A percentile compares a stretch with the other conserved stretches of the same genome.
These are phyloP conservation scores for Adiantum capillusveneris DNA, from an alignment of 75 land plant genomes.

Conservation along the genomic window DNA sequence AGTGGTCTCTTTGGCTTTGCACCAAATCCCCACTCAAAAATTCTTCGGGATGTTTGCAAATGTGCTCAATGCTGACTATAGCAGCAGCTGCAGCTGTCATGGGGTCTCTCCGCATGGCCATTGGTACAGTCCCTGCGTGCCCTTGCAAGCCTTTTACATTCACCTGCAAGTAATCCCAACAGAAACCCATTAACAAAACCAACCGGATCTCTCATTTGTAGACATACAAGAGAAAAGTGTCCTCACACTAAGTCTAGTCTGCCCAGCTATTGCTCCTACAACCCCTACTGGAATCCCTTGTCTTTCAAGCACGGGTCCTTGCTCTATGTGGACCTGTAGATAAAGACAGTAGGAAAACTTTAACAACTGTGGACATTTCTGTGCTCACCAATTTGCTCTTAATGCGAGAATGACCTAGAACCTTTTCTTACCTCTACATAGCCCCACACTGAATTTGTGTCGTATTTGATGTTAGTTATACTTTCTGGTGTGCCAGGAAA, in stretches of 20 bases:
- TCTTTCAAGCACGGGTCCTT: conserved; percentile 95
- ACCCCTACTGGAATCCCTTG: conserved; percentile 71
- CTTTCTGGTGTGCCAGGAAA: conserved; percentile 52
- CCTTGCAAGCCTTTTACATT: conserved; percentile 86
- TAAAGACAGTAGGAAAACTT: conserved; percentile 6
- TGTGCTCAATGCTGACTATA: conserved; percentile 62
- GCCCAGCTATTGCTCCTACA: conserved; percentile 94
- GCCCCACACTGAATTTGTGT: conserved; percentile 70
- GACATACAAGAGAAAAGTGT: too few relatives aligned
- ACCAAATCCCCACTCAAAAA: conserved; percentile 30
- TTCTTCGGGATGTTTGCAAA: conserved; percentile 69
- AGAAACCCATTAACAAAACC: background rate
- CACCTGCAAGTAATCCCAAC: conserved; percentile 44
- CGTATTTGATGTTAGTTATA: conserved; percentile 56
- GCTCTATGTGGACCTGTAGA: conserved; percentile 92
- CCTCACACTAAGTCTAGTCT: conserved; percentile 49
- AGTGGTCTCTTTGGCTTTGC: conserved; percentile 12
- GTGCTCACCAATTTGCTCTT: too few relatives aligned
- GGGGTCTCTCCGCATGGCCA: conserved; percentile 90
- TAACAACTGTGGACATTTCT: too few relatives aligned
- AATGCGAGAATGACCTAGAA: background rate
- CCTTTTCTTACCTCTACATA: conserved; percentile 71
- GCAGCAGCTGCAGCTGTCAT: conserved; percentile 93
- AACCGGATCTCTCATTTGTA: too few relatives aligned
- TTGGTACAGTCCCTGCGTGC: conserved; percentile 99